Base-by-base conservation (phyloP, 2,329 filamentous ascomycete genomes). In the Teratosphaeria destructans region DNA sequence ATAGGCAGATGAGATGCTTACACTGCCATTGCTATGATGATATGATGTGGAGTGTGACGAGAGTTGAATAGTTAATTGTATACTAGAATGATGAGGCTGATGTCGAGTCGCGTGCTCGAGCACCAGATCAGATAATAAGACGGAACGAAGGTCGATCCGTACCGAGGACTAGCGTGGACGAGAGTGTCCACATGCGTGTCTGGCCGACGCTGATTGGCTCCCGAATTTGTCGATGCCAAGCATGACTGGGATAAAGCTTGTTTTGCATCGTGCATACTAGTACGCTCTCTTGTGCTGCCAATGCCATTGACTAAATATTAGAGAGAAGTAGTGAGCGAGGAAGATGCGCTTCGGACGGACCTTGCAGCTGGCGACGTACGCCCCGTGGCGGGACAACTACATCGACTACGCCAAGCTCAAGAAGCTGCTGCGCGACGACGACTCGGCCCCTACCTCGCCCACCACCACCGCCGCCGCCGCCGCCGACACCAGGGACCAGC, bases 381-480 rank as follows among this genome's bases (percentile, higher is more conserved):
- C 83, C 67, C 90, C 91, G 71, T 99, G 93, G 93, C 89, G 88
- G 75, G 89, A 87, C 73, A 83, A 95, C 71, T 97, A 99, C 79
- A 90, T 99, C 72, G 92, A 97, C 78, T 99, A 99, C 76, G 79
- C 83, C 68, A 96, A 93, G 81, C 85, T 99, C 65, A 97, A 97
- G 81, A 81, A 82, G 70, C 82, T 99, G 61, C 79, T 99, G 62
- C 87, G 90, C 64, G 94, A 97, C 74, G 85, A 68, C 63, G 66
- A 68, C 54, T 79, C 76, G 52, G 76, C 73, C 39, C 74, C 75
- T 35, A 70, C 62, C 39, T 71, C 71, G 23, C 70, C 78, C 74
- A 81, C 85, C 55, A 61, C 29, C 29, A 29, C 29, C 29, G 7
- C 29, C 29, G 29, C 29, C 29, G 23, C 23, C 23, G 23, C 23